Evolutionary conservation across 148 eudicot species (phyloP), one percentile per base, ranked within the genome.

Genomic region (Mesembryanthemum crystallinum): DNA sequence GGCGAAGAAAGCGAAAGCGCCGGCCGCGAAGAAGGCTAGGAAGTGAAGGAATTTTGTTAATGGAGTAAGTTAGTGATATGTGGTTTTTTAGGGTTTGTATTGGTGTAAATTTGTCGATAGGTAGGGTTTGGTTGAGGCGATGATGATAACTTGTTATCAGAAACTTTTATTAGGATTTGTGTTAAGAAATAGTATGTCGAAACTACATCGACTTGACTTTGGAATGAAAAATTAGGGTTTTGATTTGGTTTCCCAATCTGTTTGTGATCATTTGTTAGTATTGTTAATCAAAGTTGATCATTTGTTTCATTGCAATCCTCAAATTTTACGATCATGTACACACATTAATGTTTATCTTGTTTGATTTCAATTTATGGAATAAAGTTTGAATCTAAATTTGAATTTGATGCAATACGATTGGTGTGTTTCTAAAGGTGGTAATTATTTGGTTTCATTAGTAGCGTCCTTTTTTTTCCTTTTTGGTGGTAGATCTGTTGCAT

Each of bases 31-130:
- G 77, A 72, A 67, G 62, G 39, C 67, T 0, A 82, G 75, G 76
- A 76, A 82, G 83, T 79, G 80, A 82, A 55, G 3, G 63, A 35
- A 39, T n/a, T 15, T 30, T 24, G 0, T 27, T 47, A 4, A 3
- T 15, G 69, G 13, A 45, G 12, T 69, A 37, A 12, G 21, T 76
- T 64, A 17, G 20, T 12, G 39, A 5, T 45, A 32, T 24, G n/a
- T n/a, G 12, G 43, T 7, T 75, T 12, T 23, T 64, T 69, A 57
- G 54, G 45, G 30, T 69, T 77, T 69, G 63, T 33, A 13, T 39
- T 45, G 33, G 70, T 77, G 80, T 78, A 72, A 72, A 72, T 35
- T 52, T 72, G 76, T 78, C 45, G 76, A 78, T 57, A 78, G 69
- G 54, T 10, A 20, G 25, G 49, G 45, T 8, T 43, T 55, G 11